Evolutionary conservation across 768 basidiomycete genomes (phyloP).

Genomic region (Crucibulum laeve): DNA sequence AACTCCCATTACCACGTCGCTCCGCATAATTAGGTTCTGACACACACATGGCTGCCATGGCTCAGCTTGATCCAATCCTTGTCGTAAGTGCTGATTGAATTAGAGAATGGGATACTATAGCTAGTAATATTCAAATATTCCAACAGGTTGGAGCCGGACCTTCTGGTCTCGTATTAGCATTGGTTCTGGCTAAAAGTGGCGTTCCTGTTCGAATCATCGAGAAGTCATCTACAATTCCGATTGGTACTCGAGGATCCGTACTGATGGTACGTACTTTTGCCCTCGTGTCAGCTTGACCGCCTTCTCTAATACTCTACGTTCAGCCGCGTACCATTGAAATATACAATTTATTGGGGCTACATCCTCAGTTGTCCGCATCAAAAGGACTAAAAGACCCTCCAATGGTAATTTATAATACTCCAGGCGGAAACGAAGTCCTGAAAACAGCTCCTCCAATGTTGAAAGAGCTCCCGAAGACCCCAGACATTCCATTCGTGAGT

Average conservation of each 20-base stretch:
- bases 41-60: too few relatives aligned
- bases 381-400: background rate
- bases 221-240: constrained; percentile 12
- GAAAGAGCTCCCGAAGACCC: background rate
- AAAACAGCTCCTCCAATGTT: background rate
- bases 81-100: too few relatives aligned
- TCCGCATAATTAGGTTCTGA: too few relatives aligned
- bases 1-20: too few relatives aligned
- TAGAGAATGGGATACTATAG: too few relatives aligned
- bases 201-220: constrained; percentile 33
- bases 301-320: background rate
- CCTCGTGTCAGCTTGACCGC: background rate
- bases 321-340: background rate
- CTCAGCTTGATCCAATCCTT: too few relatives aligned
- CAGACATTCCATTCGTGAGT: background rate
- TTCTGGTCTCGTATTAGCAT: constrained; percentile 8
- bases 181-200: constrained; percentile 17
- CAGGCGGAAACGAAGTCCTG: background rate
- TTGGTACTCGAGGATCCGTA: background rate
- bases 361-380: background rate
- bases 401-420: background rate
- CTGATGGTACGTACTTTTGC: background rate
- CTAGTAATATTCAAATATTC: too few relatives aligned
- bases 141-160: constrained; percentile 6
- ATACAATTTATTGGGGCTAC: background rate